Base-by-base conservation (phyloP, 208 protist genomes). In the Trypanosomatidae sp. region DNA sequence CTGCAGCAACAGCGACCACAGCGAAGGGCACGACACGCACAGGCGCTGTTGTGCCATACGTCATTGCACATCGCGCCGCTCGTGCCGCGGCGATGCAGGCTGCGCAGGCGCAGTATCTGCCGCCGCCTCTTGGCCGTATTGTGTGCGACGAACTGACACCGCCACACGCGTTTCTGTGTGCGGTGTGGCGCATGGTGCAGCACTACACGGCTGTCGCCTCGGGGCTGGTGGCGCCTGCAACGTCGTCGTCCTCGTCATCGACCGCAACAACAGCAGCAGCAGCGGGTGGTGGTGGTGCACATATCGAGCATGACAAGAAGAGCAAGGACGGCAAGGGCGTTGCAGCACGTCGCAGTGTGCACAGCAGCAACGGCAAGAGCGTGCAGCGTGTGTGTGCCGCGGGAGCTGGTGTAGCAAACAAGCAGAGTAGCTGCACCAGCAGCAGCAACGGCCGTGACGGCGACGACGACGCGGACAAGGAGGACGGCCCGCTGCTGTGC, bases 401-500 rank as follows among this genome's bases (percentile, higher is more conserved):
- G 16, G 21, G 6, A 5, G 45, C 28, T 6, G 27, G 8, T 10
- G 8, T 4, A 22, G 21, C 28, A 5, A 16, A 3, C 45, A 4
- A 3, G 2, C 6, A 3, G 18, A 0, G 15, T 22, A 35, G n/a
- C 30, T 15, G 11, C n/a, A 35, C 30, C 11, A 35, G n/a, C 11
- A 35, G 11, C 11, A 35, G 45, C 15, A 11, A 16, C 8, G 16
- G n/a, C 8, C 7, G 45, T 20, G 4, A 11, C 45, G 6, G 8
- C 35, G 19, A n/a, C 6, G 20, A 50, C 19, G 53, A 8, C 43
- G 18, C 11, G 49, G 44, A 24, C 44, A 44, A 3, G 26, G 22
- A 0, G 43, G 35, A 18, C 45, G 46, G 18, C 3, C 37, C 35
- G 21, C 61, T 65, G 16, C 26, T 71, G 7, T 49, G 58, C 40